Percentiles rank a stretch among this genome's conserved stretches.
Evolutionary conservation across 2,329 filamentous ascomycete genomes (phyloP).

Genomic region (Talaromyces sp.): DNA sequence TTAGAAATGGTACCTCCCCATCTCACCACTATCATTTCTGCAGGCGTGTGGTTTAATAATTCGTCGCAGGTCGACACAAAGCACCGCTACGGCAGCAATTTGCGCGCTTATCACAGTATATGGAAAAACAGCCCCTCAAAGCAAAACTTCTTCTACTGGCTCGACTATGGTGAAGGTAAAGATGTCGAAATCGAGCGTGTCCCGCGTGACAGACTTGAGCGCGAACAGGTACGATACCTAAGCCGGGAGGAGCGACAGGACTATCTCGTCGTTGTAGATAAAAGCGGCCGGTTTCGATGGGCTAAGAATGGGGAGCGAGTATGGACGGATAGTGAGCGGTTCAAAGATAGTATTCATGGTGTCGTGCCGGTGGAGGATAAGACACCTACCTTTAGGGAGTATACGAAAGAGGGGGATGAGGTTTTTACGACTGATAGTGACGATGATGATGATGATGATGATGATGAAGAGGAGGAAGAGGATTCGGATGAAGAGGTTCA

Average conservation of each 20-base stretch:
- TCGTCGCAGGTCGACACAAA: constrained; percentile 60
- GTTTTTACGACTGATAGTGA: constrained; percentile 8
- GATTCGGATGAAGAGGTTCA: constrained; percentile 53
- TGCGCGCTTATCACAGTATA: constrained; percentile 75
- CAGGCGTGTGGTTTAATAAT: constrained; percentile 51
- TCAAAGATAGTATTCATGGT: constrained; percentile 74
- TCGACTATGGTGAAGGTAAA: constrained; percentile 75
- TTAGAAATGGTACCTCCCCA: constrained; percentile 46
- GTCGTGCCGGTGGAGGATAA: constrained; percentile 62
- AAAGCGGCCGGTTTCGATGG: constrained; percentile 75
- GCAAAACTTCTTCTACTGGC: constrained; percentile 93
- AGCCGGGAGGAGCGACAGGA: constrained; percentile 75
- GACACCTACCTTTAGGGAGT: constrained; percentile 52
- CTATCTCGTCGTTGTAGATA: constrained; percentile 75
- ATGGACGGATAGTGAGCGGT: constrained; percentile 66
- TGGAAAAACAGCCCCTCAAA: constrained; percentile 75
- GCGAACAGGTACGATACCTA: constrained; percentile 78
- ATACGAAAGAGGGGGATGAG: constrained; percentile 28
- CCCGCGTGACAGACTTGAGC: constrained; percentile 69
- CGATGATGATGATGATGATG: constrained; percentile 18
- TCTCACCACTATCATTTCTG: too few relatives aligned
- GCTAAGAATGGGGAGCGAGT: constrained; percentile 76
- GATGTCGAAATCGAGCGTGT: constrained; percentile 67
- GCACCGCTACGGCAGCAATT: constrained; percentile 80
- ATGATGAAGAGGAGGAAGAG: constrained; percentile 35